A percentile compares a stretch with the other conserved stretches of the same genome.
phyloP scores from a whole-genome alignment of 495 filamentous ascomycete species.

The Penicillium longicatenatum region DNA sequence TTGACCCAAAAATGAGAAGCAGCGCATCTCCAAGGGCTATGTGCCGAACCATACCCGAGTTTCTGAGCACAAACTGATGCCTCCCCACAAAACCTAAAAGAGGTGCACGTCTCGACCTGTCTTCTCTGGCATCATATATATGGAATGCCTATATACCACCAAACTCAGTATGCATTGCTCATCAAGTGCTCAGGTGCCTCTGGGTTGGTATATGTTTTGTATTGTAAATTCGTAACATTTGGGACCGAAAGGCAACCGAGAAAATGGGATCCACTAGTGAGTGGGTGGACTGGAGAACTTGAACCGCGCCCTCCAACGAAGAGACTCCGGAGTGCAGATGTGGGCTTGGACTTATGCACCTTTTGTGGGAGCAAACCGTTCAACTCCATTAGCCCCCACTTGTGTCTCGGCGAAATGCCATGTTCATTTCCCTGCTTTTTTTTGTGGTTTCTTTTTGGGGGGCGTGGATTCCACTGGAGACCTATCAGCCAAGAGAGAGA shows the following conservation, averaged over 20 bases:
- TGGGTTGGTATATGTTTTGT: not conserved
- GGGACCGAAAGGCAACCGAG: slow-evolving; percentile 10
- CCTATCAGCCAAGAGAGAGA: not conserved
- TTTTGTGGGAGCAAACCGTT: slow-evolving; percentile 18
- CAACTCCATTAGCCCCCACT: slow-evolving; percentile 11
- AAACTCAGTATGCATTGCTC: not conserved
- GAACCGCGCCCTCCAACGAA: slow-evolving; percentile 13
- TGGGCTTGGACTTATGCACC: slow-evolving; percentile 20
- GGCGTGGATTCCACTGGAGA: not conserved
- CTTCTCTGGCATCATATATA: not conserved
- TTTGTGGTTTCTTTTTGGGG: no score
- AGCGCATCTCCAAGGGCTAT: not conserved
- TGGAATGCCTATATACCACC: not conserved
- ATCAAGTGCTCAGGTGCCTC: not conserved
- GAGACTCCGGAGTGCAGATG: slow-evolving; percentile 18
- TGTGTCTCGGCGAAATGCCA: slow-evolving; percentile 12
- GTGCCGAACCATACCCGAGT: not conserved
- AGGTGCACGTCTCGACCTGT: not conserved
- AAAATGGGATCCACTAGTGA: slow-evolving; percentile 5
- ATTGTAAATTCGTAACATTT: not conserved
- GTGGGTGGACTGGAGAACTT: slow-evolving; percentile 9
- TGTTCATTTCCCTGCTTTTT: slow-evolving; percentile 8
- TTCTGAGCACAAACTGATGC: no score
- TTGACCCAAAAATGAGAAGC: not conserved
- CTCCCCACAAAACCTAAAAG: not conserved